Evolutionary conservation across 805 yeast genomes (phyloP).

Genomic region (Candida schatavii): DNA sequence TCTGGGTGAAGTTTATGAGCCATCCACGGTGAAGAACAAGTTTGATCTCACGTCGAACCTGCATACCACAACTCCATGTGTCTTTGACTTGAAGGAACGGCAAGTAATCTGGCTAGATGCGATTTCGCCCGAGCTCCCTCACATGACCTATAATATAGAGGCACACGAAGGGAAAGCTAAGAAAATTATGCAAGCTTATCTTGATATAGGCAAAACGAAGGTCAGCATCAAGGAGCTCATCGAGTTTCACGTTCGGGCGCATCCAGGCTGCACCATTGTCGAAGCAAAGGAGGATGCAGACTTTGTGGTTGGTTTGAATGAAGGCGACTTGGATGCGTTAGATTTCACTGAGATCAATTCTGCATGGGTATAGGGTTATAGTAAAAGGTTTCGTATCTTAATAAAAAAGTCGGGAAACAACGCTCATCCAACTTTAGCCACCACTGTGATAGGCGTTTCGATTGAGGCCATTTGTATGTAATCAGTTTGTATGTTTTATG

Average conservation of each 20-base stretch:
- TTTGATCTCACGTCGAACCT: slow-evolving; percentile 7
- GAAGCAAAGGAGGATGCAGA: slow-evolving; percentile 6
- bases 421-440: too few species aligned
- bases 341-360: slow-evolving; percentile 11
- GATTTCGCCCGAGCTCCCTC: not conserved
- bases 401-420: too few species aligned
- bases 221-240: slow-evolving; percentile 7
- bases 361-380: slow-evolving; percentile 8
- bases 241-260: slow-evolving; percentile 6
- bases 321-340: slow-evolving; percentile 9
- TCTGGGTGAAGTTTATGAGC: slow-evolving; percentile 9
- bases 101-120: slow-evolving; percentile 9
- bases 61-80: slow-evolving; percentile 1
- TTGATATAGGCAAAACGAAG: slow-evolving; percentile 4
- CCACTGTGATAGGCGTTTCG: too few species aligned
- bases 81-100: slow-evolving; percentile 7
- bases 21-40: slow-evolving; percentile 8
- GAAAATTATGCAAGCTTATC: not conserved
- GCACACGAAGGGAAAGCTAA: not conserved
- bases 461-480: too few species aligned
- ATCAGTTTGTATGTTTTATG: not conserved
- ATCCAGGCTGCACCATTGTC: slow-evolving; percentile 3
- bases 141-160: slow-evolving; percentile 2
- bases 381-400: too few species aligned
- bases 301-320: slow-evolving; percentile 9